These are phyloP conservation scores for Amauroascus verrucosus DNA, from an alignment of 2,329 filamentous ascomycete species.

Conservation along the genomic window DNA sequence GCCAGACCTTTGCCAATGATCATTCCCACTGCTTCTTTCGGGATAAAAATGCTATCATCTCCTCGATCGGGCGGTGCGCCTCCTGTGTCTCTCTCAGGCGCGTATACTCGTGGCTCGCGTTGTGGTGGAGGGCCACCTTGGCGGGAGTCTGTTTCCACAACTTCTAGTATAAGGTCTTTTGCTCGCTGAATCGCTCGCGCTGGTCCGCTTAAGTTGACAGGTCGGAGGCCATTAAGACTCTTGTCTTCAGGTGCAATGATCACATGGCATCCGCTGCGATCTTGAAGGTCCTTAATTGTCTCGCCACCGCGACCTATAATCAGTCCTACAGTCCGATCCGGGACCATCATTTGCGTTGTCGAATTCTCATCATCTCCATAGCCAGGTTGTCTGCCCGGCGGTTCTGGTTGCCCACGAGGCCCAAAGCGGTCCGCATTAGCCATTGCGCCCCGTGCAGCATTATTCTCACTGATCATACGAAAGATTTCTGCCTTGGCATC, in stretches of 20 bases:
- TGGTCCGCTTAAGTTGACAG: constrained; percentile 80
- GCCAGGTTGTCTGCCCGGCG: neutral
- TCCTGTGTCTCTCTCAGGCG: constrained; percentile 31
- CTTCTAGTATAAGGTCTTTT: constrained; percentile 83
- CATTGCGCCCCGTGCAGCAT: constrained; percentile 37
- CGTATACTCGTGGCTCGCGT: constrained; percentile 18
- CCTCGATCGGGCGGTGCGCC: constrained; percentile 44
- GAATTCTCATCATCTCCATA: constrained; percentile 62
- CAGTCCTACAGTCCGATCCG: constrained; percentile 80
- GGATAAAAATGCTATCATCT: constrained; percentile 73
- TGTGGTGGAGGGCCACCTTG: constrained; percentile 11
- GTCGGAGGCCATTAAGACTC: constrained; percentile 78
- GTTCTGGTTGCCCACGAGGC: neutral
- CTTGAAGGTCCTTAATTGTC: constrained; percentile 84
- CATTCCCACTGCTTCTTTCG: constrained; percentile 88
- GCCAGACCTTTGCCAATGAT: constrained; percentile 71
- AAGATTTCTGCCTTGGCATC: constrained; percentile 76
- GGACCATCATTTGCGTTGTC: constrained; percentile 87
- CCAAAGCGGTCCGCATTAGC: constrained; percentile 19
- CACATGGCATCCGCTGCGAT: constrained; percentile 85
- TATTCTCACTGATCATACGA: constrained; percentile 78
- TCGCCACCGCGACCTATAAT: constrained; percentile 92
- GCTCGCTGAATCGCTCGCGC: constrained; percentile 63
- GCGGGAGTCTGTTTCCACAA: constrained; percentile 76
- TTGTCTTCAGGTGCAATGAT: constrained; percentile 92